A percentile compares a stretch with the other conserved stretches of the same genome.
These are phyloP conservation scores for Arxiozyma heterogenica DNA, from an alignment of 1,139 yeast species.

Conservation along the genomic window DNA sequence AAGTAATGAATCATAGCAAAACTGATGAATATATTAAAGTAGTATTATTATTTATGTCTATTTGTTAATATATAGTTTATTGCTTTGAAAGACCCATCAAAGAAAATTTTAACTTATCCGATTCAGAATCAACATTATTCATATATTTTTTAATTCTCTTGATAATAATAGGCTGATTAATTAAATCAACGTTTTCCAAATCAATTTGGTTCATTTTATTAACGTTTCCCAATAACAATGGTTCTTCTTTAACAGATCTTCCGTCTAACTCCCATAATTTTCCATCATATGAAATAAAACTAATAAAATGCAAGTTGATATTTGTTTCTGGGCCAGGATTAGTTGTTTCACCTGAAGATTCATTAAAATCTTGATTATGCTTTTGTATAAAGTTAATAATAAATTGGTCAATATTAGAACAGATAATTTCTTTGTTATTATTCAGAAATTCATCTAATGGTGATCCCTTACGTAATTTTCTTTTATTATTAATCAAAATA, in stretches of 20 bases:
- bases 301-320: constrained; percentile 64
- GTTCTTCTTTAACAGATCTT: constrained; percentile 38
- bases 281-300: constrained; percentile 44
- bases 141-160: constrained; percentile 59
- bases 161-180: constrained; percentile 44
- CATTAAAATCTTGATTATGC: constrained; percentile 15
- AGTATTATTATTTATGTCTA: neutral
- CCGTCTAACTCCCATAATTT: constrained; percentile 66
- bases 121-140: constrained; percentile 45
- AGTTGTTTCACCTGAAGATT: constrained; percentile 57
- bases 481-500: constrained; percentile 46
- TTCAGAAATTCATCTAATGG: constrained; percentile 27
- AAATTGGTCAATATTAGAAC: constrained; percentile 12
- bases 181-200: constrained; percentile 36
- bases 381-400: constrained; percentile 19
- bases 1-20: neutral
- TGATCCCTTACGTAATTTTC: constrained; percentile 24
- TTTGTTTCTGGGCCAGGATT: constrained; percentile 64
- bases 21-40: neutral
- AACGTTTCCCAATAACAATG: constrained; percentile 5
- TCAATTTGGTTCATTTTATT: constrained; percentile 18
- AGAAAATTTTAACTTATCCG: constrained; percentile 53
- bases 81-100: constrained; percentile 59
- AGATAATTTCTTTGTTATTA: constrained; percentile 48
- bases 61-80: constrained; percentile 29